phyloP scores from a whole-genome alignment of 176 grass and related monocot genomes.

The Miscanthus lutarioriparius region DNA sequence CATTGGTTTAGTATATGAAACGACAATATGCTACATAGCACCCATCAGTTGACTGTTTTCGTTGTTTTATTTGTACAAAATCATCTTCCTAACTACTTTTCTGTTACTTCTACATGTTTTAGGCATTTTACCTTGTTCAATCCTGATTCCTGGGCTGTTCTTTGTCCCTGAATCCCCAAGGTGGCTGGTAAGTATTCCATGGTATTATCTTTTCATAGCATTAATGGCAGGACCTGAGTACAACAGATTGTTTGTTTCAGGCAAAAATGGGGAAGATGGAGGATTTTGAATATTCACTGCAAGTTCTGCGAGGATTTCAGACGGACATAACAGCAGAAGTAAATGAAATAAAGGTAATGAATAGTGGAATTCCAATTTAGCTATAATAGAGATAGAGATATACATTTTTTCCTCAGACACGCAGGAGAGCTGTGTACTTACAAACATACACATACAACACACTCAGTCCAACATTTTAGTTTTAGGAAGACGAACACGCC shows the following conservation, averaged over 20 bases:
- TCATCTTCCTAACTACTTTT: conserved; percentile 19
- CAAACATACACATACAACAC: background rate
- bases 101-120: conserved; percentile 27
- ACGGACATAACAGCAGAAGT: conserved; percentile 86
- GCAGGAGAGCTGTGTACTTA: background rate
- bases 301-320: conserved; percentile 97
- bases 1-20: conserved; percentile 25
- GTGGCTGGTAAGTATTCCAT: conserved; percentile 87
- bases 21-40: background rate
- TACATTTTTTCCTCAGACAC: background rate
- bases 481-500: background rate
- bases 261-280: conserved; percentile 97
- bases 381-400: background rate
- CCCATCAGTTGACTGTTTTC: background rate
- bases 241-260: conserved; percentile 40
- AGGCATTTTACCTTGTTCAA: conserved; percentile 84
- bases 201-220: conserved; percentile 8
- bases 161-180: conserved; percentile 97
- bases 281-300: conserved; percentile 91
- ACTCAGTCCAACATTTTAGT: background rate
- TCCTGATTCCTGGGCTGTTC: conserved; percentile 87
- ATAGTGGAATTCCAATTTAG: conserved; percentile 18
- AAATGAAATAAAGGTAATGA: conserved; percentile 90
- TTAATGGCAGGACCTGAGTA: conserved; percentile 18
- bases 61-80: conserved; percentile 1